Evolutionary conservation across 352 stramenopile genomes (phyloP).

Genomic region (Phytopythium boreale): DNA sequence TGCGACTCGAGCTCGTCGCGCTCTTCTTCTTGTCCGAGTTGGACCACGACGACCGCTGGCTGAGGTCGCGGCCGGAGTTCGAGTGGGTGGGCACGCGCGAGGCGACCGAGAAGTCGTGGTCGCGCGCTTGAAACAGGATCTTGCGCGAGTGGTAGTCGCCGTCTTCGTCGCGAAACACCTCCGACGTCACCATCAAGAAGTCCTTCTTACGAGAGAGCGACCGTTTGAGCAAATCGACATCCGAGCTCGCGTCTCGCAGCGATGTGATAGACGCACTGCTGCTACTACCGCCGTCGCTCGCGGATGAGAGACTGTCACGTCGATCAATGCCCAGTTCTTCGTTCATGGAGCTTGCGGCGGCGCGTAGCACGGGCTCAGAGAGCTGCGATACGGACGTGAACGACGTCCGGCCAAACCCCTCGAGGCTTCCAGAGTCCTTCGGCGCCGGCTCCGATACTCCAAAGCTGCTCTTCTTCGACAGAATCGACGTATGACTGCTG

Average conservation of each 20-base stretch:
- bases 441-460: conserved; percentile 18
- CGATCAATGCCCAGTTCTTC: conserved; percentile 14
- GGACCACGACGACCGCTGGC: conserved; percentile 38
- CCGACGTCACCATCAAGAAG: conserved; percentile 89
- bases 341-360: conserved; percentile 19
- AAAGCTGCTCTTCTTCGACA: conserved; percentile 56
- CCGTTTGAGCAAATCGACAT: conserved; percentile 78
- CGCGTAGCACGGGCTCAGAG: conserved; percentile 36
- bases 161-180: conserved; percentile 84
- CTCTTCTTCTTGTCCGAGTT: conserved; percentile 33
- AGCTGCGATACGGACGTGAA: conserved; percentile 72
- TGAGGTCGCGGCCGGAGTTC: conserved; percentile 51
- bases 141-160: conserved; percentile 87
- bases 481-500: conserved; percentile 18
- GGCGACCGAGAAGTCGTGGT: conserved; percentile 84
- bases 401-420: conserved; percentile 65
- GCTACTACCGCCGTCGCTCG: conserved; percentile 34
- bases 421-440: conserved; percentile 42
- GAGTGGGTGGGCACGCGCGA: conserved; percentile 73
- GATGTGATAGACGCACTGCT: conserved; percentile 21
- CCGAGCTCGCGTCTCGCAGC: conserved; percentile 24
- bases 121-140: conserved; percentile 83
- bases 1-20: conserved; percentile 23
- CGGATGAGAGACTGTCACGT: conserved; percentile 49
- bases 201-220: conserved; percentile 87